Conservation (phyloP, 2,329 filamentous ascomycete genomes). For the Penicillium polonicum region DNA sequence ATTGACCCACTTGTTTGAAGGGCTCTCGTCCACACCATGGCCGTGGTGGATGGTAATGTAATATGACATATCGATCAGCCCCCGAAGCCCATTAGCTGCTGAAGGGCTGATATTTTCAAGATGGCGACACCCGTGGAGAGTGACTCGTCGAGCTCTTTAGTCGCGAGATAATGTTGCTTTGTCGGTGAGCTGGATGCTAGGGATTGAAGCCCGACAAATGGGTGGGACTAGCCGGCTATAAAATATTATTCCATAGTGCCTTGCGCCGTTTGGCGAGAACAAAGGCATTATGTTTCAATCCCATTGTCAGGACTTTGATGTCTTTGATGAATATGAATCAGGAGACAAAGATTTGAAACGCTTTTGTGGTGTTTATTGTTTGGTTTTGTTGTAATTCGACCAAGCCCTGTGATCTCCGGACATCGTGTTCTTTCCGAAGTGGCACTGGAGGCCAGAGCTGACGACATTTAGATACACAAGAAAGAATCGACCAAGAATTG, state of each 20-base stretch:
- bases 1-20: not conserved
- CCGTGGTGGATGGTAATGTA: conserved; percentile 1
- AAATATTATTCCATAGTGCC: not conserved
- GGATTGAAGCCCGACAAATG: not conserved
- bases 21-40: not conserved
- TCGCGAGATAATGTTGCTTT: not conserved
- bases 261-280: not conserved
- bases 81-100: not conserved
- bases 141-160: not conserved
- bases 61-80: not conserved
- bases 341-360: not conserved
- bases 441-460: not conserved
- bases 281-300: not conserved
- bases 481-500: not conserved
- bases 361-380: not conserved
- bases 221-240: not conserved
- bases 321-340: not conserved
- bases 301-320: not conserved
- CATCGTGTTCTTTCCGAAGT: not conserved
- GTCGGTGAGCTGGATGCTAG: not conserved
- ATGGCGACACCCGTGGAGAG: too few species aligned
- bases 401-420: not conserved
- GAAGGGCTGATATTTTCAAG: not conserved
- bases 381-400: not conserved
- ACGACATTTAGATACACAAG: not conserved